These are phyloP conservation scores for Neurospora cerealis DNA, from an alignment of 495 filamentous ascomycete genomes.

Conservation along the genomic window DNA sequence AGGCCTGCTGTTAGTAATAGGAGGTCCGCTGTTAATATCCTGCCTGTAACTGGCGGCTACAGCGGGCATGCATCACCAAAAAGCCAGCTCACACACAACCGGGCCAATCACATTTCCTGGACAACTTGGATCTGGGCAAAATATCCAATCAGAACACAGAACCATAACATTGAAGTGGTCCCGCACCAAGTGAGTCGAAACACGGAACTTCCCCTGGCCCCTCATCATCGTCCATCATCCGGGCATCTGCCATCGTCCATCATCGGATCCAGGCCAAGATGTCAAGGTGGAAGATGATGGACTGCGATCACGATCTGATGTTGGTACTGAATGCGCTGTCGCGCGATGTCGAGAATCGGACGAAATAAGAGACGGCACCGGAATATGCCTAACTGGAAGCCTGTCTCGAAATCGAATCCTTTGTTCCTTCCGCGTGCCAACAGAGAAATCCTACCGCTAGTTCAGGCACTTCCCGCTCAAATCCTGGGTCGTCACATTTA, in stretches of 20 bases:
- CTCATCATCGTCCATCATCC: neutral
- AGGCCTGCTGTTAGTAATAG: neutral
- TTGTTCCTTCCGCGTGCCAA: neutral
- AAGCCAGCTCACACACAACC: conserved; percentile 12
- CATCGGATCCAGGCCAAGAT: neutral
- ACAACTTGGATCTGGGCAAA: conserved; percentile 6
- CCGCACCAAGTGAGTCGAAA: conserved; percentile 13
- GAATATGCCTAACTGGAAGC: neutral
- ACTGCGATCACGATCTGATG: neutral
- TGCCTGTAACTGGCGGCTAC: neutral
- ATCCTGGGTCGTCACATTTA: neutral
- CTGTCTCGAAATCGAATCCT: neutral
- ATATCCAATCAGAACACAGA: conserved; percentile 13
- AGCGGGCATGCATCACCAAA: conserved; percentile 1
- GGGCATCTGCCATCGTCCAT: neutral
- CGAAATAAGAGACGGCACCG: neutral
- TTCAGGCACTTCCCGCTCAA: neutral
- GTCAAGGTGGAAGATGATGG: neutral
- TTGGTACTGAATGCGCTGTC: neutral
- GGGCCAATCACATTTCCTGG: conserved; percentile 18
- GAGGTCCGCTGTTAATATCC: neutral
- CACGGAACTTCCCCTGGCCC: neutral
- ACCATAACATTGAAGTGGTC: conserved; percentile 10
- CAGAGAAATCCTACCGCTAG: neutral
- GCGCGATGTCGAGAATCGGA: neutral